Conservation (phyloP, 345 rosid species). For the Eucalyptus polyanthemos region DNA sequence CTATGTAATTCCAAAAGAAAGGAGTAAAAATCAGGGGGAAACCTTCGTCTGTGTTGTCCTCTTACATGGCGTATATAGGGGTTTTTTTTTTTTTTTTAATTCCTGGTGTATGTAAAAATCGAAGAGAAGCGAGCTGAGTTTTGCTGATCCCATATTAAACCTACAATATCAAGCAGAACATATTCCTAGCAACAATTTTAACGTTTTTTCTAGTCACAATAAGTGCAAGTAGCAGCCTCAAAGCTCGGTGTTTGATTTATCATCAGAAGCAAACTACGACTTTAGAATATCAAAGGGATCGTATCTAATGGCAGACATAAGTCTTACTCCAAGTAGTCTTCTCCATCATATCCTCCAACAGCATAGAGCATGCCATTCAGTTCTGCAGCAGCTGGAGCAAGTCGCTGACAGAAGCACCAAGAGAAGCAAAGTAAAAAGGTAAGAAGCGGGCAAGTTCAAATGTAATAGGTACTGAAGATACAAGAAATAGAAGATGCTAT, state of each 20-base stretch:
- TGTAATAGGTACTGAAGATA: neutral
- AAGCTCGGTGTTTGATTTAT: neutral
- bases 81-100: neutral
- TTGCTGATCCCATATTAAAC: neutral
- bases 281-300: neutral
- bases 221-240: neutral
- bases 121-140: neutral
- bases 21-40: neutral
- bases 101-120: neutral
- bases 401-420: conserved; percentile 11
- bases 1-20: neutral
- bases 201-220: neutral
- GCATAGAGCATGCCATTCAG: conserved; percentile 18
- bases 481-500: neutral
- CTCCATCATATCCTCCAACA: conserved; percentile 25
- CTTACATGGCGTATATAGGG: neutral
- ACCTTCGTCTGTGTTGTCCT: neutral
- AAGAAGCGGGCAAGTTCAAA: neutral
- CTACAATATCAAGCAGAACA: neutral
- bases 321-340: conserved; percentile 17
- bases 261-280: neutral
- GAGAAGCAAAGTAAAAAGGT: neutral
- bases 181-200: neutral
- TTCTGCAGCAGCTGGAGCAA: conserved; percentile 20
- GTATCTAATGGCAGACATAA: neutral